Percentiles rank a stretch among this genome's conserved stretches.
These are phyloP conservation scores for Dicorynia guianensis DNA, from an alignment of 306 rosid genomes.

Conservation along the genomic window DNA sequence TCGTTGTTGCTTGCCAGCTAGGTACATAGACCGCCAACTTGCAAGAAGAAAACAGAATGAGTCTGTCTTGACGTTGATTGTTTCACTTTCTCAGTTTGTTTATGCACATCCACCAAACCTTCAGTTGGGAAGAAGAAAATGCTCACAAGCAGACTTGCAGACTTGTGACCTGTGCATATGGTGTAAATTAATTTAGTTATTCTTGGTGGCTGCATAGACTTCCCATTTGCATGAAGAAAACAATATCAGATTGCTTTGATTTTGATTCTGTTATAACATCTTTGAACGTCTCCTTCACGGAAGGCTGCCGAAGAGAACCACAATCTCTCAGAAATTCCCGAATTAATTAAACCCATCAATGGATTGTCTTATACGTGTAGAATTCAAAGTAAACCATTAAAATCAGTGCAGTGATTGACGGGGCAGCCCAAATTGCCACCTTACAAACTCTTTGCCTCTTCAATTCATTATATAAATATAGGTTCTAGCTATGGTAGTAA, in stretches of 20 bases:
- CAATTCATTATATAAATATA: conserved; percentile 33
- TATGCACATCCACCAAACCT: too few species aligned
- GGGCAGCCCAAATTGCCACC: background rate
- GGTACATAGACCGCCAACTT: background rate
- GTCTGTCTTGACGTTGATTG: background rate
- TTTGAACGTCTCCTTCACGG: conserved; percentile 1
- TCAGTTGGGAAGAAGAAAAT: too few species aligned
- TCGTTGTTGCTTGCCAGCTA: too few species aligned
- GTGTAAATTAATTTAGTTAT: too few species aligned
- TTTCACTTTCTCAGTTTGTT: too few species aligned
- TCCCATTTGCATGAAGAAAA: too few species aligned
- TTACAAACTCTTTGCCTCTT: background rate
- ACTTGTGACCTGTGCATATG: too few species aligned
- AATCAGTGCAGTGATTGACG: conserved; percentile 37
- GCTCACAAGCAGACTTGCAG: too few species aligned
- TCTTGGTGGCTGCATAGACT: too few species aligned
- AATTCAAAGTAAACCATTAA: background rate
- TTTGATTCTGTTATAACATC: background rate
- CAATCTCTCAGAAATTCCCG: background rate
- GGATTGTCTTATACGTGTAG: background rate
- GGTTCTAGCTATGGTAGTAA: background rate
- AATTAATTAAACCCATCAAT: background rate
- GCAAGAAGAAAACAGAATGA: too few species aligned
- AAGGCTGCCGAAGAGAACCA: background rate
- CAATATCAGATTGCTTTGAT: background rate